Conservation (phyloP, 306 rosid genomes). For the Glycine soja region DNA sequence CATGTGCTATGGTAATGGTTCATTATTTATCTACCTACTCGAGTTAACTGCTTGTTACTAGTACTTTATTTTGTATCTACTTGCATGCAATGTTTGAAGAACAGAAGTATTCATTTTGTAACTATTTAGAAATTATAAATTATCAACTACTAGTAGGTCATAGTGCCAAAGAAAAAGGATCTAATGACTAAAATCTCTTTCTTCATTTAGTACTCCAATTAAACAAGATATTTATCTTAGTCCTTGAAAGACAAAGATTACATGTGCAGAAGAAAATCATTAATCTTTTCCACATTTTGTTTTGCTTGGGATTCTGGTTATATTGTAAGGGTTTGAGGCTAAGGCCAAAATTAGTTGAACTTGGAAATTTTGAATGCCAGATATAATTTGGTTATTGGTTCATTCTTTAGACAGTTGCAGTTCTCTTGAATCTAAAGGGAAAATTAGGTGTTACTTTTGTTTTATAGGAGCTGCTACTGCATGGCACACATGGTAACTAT, state of each 20-base stretch:
- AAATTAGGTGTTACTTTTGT: neutral
- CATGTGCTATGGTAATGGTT: neutral
- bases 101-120: neutral
- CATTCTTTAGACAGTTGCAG: constrained; percentile 13
- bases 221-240: neutral
- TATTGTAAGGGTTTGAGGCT: constrained; percentile 6
- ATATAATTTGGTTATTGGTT: constrained; percentile 26
- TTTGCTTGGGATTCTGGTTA: constrained; percentile 2
- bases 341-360: constrained; percentile 20
- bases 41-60: constrained; percentile 21
- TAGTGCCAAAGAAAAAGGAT: constrained; percentile 16
- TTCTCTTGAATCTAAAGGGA: constrained; percentile 16
- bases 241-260: neutral
- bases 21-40: constrained; percentile 20
- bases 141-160: constrained; percentile 6
- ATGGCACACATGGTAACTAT: constrained; percentile 12
- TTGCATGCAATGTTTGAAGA: constrained; percentile 14
- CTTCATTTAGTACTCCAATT: constrained; percentile 1
- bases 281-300: constrained; percentile 19
- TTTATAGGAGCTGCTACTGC: neutral
- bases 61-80: neutral
- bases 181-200: constrained; percentile 9
- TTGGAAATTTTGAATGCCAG: constrained; percentile 23
- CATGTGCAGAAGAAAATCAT: constrained; percentile 10
- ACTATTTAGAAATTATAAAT: neutral